Evolutionary conservation across 2,329 filamentous ascomycete genomes (phyloP).

Genomic region (Calonectria leucothoes): DNA sequence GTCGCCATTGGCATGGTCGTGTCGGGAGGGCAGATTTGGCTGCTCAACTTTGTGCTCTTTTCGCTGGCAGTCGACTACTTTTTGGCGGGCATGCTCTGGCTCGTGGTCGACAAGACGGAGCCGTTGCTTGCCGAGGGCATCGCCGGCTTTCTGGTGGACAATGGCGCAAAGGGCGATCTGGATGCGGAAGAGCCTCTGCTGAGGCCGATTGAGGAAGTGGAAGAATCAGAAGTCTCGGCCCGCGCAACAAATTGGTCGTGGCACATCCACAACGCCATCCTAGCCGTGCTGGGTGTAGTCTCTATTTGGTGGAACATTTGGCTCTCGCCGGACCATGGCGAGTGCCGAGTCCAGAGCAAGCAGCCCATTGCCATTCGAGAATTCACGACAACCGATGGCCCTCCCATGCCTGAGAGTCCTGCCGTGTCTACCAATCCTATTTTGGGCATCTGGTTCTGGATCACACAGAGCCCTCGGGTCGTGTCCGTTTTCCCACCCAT

Average conservation of each 20-base stretch:
- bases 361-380: not conserved
- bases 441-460: conserved; percentile 56
- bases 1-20: conserved; percentile 46
- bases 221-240: not conserved
- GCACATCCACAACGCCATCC: conserved; percentile 53
- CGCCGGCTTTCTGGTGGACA: conserved; percentile 19
- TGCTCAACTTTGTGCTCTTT: conserved; percentile 58
- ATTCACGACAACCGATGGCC: not conserved
- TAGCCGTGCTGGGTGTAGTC: conserved; percentile 48
- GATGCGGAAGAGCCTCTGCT: conserved; percentile 49
- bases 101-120: conserved; percentile 51
- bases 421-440: conserved; percentile 38
- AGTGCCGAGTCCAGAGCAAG: conserved; percentile 44
- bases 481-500: conserved; percentile 57
- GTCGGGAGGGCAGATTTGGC: conserved; percentile 51
- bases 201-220: conserved; percentile 6
- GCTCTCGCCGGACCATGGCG: conserved; percentile 54
- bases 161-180: conserved; percentile 6
- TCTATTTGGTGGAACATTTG: conserved; percentile 61
- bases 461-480: conserved; percentile 41
- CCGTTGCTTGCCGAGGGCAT: conserved; percentile 43
- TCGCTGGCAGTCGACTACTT: conserved; percentile 58
- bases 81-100: conserved; percentile 56
- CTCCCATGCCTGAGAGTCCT: conserved; percentile 2
- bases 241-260: conserved; percentile 47